Base-by-base conservation (phyloP, 148 eudicot species). In the Amaranthus palmeri region DNA sequence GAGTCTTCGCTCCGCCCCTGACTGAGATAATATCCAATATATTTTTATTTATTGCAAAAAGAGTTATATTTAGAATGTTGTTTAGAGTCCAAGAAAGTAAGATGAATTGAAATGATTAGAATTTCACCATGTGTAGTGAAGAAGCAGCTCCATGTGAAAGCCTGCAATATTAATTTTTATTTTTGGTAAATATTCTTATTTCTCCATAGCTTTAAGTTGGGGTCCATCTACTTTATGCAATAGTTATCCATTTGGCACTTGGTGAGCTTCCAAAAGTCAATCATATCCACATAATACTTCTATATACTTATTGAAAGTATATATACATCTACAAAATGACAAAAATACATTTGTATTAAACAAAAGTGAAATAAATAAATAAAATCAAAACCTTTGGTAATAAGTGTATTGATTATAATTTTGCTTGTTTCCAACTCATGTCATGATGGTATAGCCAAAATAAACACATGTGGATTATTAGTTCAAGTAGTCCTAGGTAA, bases 31-130 rank as follows among this genome's bases (percentile, higher is more conserved):
- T 13, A 15, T 54, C 57, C 57, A 0, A 10, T 54, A 3, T 10
- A 15, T 10, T 10, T 10, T 6, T 4, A 2, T 54, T 4, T 54
- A 54, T 63, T 63, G 45, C 43, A 17, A 57, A 15, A 70, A 57
- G 73, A 57, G 17, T 70, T 40, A n/a, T 57, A 70, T 17, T 70
- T 45, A 70, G 55, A 12, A 17, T 15, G 73, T 70, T 70, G 70
- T 69, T 61, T 61, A 51, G 11, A 40, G 49, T 53, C 6, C 54
- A 73, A 73, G 61, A 52, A 53, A 64, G 45, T 53, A 25, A 25
- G 36, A 25, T 25, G 36, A 25, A 25, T 25, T 15, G 44, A 64
- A 15, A 65, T 73, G 45, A 73, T 73, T 73, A 15, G 61, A 45
- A 11, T 64, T 44, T 73, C 7, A 54, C 18, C 76, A 73, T 73